Percentiles rank a stretch among this genome's conserved stretches.
Conservation (phyloP, 768 basidiomycete genomes). For the Boletus rufocinnamomeus region DNA sequence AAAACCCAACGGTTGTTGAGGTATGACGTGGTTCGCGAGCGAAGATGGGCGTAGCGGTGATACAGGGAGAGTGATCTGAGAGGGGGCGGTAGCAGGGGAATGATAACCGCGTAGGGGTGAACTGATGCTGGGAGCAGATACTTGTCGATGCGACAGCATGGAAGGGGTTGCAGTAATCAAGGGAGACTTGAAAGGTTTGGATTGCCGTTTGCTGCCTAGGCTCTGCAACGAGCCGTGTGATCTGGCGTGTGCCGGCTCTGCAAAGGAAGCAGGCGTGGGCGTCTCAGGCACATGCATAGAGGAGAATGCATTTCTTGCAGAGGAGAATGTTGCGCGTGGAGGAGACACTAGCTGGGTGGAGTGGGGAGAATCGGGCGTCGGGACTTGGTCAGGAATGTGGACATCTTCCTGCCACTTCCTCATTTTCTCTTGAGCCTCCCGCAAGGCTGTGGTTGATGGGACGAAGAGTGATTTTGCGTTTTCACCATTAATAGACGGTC, state of each 20-base stretch:
- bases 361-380: slow-evolving; percentile 18
- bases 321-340: slow-evolving; percentile 37
- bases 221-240: slow-evolving; percentile 14
- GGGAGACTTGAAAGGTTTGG: slow-evolving; percentile 52
- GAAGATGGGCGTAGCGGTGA: slow-evolving; percentile 40
- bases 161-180: slow-evolving; percentile 27
- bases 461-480: slow-evolving; percentile 38
- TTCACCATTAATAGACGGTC: slow-evolving; percentile 9
- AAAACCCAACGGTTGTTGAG: slow-evolving; percentile 28
- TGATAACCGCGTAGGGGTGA: slow-evolving; percentile 18
- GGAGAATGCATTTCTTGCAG: slow-evolving; percentile 40
- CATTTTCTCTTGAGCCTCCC: slow-evolving; percentile 54
- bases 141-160: slow-evolving; percentile 15
- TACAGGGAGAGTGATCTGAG: slow-evolving; percentile 22
- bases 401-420: slow-evolving; percentile 50
- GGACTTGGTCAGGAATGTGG: slow-evolving; percentile 9
- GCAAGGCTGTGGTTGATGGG: slow-evolving; percentile 57
- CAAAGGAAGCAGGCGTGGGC: slow-evolving; percentile 38
- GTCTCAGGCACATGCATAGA: slow-evolving; percentile 37
- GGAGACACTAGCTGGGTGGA: slow-evolving; percentile 13
- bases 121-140: slow-evolving; percentile 33
- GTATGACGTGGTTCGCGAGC: slow-evolving; percentile 13
- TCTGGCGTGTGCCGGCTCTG: slow-evolving; percentile 14
- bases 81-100: slow-evolving; percentile 3
- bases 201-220: slow-evolving; percentile 13